Conservation (phyloP, 23 red algal species). For the Agarophyton chilense region DNA sequence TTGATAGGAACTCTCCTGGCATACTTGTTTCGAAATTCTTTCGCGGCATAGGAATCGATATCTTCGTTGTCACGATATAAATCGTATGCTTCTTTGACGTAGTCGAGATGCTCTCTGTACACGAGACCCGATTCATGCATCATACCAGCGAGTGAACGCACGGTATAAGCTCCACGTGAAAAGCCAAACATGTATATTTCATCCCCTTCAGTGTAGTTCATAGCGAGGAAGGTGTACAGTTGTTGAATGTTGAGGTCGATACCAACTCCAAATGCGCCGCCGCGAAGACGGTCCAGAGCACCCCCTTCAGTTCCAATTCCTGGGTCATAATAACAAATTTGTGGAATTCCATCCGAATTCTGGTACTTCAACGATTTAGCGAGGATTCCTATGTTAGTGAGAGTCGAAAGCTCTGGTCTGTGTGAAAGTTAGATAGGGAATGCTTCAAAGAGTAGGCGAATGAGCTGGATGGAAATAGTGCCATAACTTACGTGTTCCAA, state of each 20-base stretch:
- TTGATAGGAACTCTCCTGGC: constrained; percentile 46
- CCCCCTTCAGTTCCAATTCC: constrained; percentile 50
- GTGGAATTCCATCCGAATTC: constrained; percentile 12
- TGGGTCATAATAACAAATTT: constrained; percentile 54
- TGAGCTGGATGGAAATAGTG: not conserved
- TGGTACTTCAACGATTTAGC: constrained; percentile 19
- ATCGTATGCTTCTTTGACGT: constrained; percentile 54
- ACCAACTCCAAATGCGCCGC: constrained; percentile 56
- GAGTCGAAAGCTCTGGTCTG: constrained; percentile 30
- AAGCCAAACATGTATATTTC: constrained; percentile 75
- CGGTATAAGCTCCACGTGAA: constrained; percentile 58
- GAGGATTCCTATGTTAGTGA: constrained; percentile 40
- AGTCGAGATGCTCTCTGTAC: constrained; percentile 29
- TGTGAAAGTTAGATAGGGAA: not conserved
- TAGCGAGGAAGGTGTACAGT: constrained; percentile 56
- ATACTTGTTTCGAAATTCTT: constrained; percentile 14
- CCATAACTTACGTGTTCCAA: constrained; percentile 10
- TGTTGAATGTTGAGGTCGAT: constrained; percentile 73
- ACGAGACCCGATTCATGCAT: constrained; percentile 54
- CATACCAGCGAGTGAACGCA: constrained; percentile 62
- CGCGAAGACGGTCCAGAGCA: not conserved
- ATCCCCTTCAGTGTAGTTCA: constrained; percentile 69
- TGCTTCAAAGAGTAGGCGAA: not conserved
- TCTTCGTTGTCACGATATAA: constrained; percentile 45
- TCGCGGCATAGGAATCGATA: not conserved